Evolutionary conservation across 768 basidiomycete species (phyloP).

Genomic region (Xanthoconium purpureum): DNA sequence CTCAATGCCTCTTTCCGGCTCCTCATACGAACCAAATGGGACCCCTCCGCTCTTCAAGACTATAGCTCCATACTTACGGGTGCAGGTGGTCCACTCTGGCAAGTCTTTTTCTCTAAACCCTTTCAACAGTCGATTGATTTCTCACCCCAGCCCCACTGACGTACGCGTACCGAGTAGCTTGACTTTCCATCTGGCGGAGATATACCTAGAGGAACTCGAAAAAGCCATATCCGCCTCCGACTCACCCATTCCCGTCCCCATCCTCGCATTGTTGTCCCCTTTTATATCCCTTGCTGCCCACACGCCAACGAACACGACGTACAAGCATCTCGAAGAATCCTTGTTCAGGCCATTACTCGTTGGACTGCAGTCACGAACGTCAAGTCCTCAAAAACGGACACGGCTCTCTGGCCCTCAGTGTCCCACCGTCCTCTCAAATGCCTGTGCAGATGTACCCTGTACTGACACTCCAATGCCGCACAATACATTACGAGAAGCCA

Average conservation of each 20-base stretch:
- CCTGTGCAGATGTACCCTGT: conserved; percentile 45
- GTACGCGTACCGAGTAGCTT: conserved; percentile 73
- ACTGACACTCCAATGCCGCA: conserved; percentile 37
- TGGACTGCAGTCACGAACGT: conserved; percentile 42
- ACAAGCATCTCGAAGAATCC: conserved; percentile 67
- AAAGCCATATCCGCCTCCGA: conserved; percentile 44
- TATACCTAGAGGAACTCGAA: conserved; percentile 88
- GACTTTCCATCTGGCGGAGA: conserved; percentile 82
- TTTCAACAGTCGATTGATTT: conserved; percentile 4
- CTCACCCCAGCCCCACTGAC: conserved; percentile 56
- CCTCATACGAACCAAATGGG: conserved; percentile 71
- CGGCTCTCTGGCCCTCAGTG: conserved; percentile 33
- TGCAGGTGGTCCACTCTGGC: conserved; percentile 86
- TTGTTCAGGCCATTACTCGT: conserved; percentile 68
- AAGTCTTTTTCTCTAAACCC: conserved; percentile 17
- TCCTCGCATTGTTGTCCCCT: conserved; percentile 58
- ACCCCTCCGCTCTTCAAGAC: conserved; percentile 45
- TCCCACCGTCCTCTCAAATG: conserved; percentile 47
- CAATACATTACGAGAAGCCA: conserved; percentile 44
- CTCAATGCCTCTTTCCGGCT: conserved; percentile 83
- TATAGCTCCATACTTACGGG: conserved; percentile 67
- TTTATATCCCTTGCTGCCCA: conserved; percentile 71
- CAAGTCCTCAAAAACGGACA: conserved; percentile 49
- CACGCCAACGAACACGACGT: conserved; percentile 61
- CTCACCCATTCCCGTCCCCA: conserved; percentile 41